phyloP scores from a whole-genome alignment of 768 basidiomycete genomes.

The Boletus rubroflammeus region DNA sequence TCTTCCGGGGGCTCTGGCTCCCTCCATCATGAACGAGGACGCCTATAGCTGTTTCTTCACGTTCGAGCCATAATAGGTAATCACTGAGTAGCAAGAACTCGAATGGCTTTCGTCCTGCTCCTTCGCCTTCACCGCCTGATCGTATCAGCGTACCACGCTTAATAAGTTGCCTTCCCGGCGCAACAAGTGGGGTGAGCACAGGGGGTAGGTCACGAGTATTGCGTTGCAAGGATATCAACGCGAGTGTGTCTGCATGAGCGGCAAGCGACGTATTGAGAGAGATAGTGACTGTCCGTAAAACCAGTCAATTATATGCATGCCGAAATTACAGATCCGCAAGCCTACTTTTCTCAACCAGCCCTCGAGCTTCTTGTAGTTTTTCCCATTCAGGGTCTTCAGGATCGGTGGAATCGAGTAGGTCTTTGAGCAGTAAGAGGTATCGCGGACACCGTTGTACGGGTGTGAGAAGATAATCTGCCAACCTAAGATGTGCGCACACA shows the following conservation, averaged over 20 bases:
- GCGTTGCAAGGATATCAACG: constrained; percentile 75
- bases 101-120: constrained; percentile 36
- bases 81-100: constrained; percentile 85
- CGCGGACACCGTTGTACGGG: constrained; percentile 87
- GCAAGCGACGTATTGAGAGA: constrained; percentile 79
- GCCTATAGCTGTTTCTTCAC: constrained; percentile 37
- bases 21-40: constrained; percentile 19
- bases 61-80: constrained; percentile 72
- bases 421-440: constrained; percentile 79
- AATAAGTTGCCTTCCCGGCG: constrained; percentile 76
- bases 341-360: constrained; percentile 73
- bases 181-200: constrained; percentile 71
- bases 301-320: constrained; percentile 5
- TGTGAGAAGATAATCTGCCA: constrained; percentile 83
- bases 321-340: not conserved
- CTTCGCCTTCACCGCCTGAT: constrained; percentile 41
- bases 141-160: constrained; percentile 63
- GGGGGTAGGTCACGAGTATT: constrained; percentile 73
- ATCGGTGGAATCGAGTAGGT: constrained; percentile 67
- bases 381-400: constrained; percentile 64
- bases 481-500: constrained; percentile 66
- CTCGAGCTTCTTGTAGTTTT: constrained; percentile 55
- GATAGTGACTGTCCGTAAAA: constrained; percentile 54
- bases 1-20: constrained; percentile 14
- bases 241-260: constrained; percentile 71